phyloP scores from a whole-genome alignment of 768 basidiomycete genomes.

The Podaxis carcinomalis region DNA sequence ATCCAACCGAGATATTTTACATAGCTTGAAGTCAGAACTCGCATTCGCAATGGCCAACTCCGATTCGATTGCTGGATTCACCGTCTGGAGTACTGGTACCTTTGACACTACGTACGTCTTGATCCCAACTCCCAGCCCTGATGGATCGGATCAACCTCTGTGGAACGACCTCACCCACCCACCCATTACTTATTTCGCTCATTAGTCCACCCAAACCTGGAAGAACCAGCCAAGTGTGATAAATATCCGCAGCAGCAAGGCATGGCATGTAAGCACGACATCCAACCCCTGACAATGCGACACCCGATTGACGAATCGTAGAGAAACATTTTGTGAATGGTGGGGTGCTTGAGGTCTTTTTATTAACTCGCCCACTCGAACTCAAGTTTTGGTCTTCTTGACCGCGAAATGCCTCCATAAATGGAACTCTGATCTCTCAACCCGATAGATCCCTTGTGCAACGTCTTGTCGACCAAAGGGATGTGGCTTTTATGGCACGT shows the following conservation, averaged over 20 bases:
- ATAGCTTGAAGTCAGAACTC: constrained; percentile 37
- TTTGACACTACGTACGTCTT: constrained; percentile 48
- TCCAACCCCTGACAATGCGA: too few species aligned
- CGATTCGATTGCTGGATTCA: constrained; percentile 43
- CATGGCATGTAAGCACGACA: not conserved
- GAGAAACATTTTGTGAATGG: too few species aligned
- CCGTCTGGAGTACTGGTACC: constrained; percentile 50
- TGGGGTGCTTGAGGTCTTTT: too few species aligned
- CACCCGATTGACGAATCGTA: too few species aligned
- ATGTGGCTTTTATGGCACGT: too few species aligned
- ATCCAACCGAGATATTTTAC: not conserved
- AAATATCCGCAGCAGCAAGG: not conserved
- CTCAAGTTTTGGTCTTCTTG: too few species aligned
- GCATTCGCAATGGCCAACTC: constrained; percentile 41
- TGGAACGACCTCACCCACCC: constrained; percentile 22
- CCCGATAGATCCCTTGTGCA: too few species aligned
- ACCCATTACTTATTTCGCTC: too few species aligned
- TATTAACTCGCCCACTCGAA: too few species aligned
- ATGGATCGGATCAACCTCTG: constrained; percentile 43
- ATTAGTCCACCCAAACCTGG: constrained; percentile 1
- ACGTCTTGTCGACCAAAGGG: too few species aligned
- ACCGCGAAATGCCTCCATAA: too few species aligned
- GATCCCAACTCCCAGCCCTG: constrained; percentile 41
- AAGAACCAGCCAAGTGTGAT: not conserved
- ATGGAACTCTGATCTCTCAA: too few species aligned